Percentiles rank a stretch among this genome's conserved stretches.
Evolutionary conservation across 805 yeast species (phyloP).

Genomic region (Metschnikowia gruessii): DNA sequence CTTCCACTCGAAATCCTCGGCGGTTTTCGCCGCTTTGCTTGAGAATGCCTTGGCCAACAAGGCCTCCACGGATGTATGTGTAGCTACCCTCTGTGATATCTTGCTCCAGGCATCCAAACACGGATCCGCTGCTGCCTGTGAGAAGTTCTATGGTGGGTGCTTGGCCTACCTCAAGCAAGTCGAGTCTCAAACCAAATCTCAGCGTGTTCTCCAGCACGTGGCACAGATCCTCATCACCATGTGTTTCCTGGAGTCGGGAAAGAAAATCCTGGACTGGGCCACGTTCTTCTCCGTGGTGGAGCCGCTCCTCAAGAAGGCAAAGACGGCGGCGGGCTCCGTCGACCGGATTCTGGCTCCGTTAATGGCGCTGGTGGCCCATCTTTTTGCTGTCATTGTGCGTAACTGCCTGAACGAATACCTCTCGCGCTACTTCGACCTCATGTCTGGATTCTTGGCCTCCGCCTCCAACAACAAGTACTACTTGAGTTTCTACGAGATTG

Average conservation of each 20-base stretch:
- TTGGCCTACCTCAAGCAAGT: slow-evolving; percentile 20
- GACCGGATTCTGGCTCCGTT: slow-evolving; percentile 1
- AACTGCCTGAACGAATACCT: slow-evolving; percentile 50
- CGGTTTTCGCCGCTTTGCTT: slow-evolving; percentile 47
- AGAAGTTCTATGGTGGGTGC: slow-evolving; percentile 40
- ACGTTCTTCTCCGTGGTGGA: slow-evolving; percentile 23
- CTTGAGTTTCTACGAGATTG: slow-evolving; percentile 47
- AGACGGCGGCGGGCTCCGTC: slow-evolving; percentile 5
- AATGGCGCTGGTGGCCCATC: slow-evolving; percentile 38
- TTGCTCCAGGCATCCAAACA: slow-evolving; percentile 52
- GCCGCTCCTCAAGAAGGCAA: slow-evolving; percentile 21
- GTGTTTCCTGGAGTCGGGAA: slow-evolving; percentile 69
- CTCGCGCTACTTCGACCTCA: slow-evolving; percentile 43
- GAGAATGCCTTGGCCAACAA: slow-evolving; percentile 25
- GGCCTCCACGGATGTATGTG: slow-evolving; percentile 8
- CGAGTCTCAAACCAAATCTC: slow-evolving; percentile 9
- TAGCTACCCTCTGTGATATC: slow-evolving; percentile 52
- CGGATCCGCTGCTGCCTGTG: slow-evolving; percentile 49
- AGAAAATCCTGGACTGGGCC: slow-evolving; percentile 55
- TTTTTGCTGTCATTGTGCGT: slow-evolving; percentile 51
- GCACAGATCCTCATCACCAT: slow-evolving; percentile 46
- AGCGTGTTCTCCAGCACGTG: slow-evolving; percentile 16
- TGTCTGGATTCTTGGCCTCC: slow-evolving; percentile 40
- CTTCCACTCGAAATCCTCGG: slow-evolving; percentile 67
- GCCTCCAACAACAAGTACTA: slow-evolving; percentile 36